A percentile compares a stretch with the other conserved stretches of the same genome.
phyloP scores from a whole-genome alignment of 805 yeast genomes.

The Kazachstania psychrophila region DNA sequence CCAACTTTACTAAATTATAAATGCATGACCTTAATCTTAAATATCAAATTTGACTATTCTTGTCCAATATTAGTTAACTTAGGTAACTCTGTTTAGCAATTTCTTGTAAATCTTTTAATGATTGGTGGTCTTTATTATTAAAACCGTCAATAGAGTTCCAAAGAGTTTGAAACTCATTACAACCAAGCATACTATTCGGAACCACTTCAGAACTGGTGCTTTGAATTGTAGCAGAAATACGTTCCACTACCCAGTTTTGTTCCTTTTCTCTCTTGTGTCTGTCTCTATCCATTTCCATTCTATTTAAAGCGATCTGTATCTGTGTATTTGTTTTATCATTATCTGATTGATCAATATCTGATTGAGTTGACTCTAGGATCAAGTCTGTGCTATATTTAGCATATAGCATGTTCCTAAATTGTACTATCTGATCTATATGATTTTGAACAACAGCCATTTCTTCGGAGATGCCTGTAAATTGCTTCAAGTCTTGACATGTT shows the following conservation, averaged over 20 bases:
- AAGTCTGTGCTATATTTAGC: no score
- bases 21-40: no score
- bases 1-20: no score
- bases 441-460: conserved; percentile 12
- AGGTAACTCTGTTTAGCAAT: conserved; percentile 44
- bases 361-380: no score
- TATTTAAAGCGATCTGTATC: conserved; percentile 36
- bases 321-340: background rate
- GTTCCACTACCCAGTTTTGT: conserved; percentile 51
- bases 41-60: background rate
- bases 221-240: background rate
- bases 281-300: conserved; percentile 93
- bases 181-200: conserved; percentile 30
- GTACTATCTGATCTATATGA: conserved; percentile 15
- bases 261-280: conserved; percentile 81
- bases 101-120: conserved; percentile 45
- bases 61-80: background rate
- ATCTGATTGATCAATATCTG: no score
- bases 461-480: no score
- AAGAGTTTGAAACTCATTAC: conserved; percentile 42
- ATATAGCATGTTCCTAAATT: conserved; percentile 11
- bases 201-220: background rate
- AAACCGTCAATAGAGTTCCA: conserved; percentile 31
- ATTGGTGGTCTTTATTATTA: conserved; percentile 40
- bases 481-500: background rate